Percentiles rank a stretch among this genome's conserved stretches.
Evolutionary conservation across 2,329 filamentous ascomycete species (phyloP).

Genomic region (Fusarium armeniacum): DNA sequence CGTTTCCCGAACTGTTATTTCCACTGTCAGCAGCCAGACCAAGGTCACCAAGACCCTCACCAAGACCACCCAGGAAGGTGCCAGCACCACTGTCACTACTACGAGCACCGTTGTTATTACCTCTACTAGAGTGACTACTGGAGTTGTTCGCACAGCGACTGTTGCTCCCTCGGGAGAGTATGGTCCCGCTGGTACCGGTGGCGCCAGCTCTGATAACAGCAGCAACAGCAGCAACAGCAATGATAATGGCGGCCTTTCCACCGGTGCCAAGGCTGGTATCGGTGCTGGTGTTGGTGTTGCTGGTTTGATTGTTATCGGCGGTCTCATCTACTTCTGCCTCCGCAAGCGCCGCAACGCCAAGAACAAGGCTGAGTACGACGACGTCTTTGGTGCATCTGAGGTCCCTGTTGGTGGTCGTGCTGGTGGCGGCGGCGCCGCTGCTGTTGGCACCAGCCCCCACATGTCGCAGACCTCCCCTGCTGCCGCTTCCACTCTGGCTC

Average conservation of each 20-base stretch:
- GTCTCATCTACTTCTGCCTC: conserved; percentile 51
- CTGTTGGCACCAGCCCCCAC: conserved; percentile 43
- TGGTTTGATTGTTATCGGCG: conserved; percentile 53
- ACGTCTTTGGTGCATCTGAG: conserved; percentile 59
- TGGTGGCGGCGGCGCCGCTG: conserved; percentile 31
- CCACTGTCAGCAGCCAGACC: conserved; percentile 51
- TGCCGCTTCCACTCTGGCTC: conserved; percentile 47
- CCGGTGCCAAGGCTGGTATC: conserved; percentile 61
- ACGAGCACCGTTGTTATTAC: conserved; percentile 57
- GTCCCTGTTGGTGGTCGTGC: conserved; percentile 58
- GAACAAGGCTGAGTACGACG: conserved; percentile 56
- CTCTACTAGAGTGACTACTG: conserved; percentile 53
- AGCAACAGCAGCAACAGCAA: conserved; percentile 35
- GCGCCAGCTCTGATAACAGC: conserved; percentile 23
- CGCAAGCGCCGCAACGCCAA: conserved; percentile 51
- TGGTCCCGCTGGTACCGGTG: conserved; percentile 37
- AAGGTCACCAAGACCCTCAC: conserved; percentile 52
- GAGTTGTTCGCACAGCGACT: conserved; percentile 50
- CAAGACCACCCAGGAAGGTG: conserved; percentile 54
- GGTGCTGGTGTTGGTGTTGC: conserved; percentile 58
- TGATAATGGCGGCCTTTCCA: conserved; percentile 53
- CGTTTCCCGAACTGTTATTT: conserved; percentile 52
- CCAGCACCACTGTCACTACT: conserved; percentile 56
- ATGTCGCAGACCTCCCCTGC: conserved; percentile 52
- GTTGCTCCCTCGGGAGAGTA: conserved; percentile 47